Evolutionary conservation across 805 yeast species (phyloP), one percentile per base, ranked within the genome.

Genomic region (Candida namnaoensis): DNA sequence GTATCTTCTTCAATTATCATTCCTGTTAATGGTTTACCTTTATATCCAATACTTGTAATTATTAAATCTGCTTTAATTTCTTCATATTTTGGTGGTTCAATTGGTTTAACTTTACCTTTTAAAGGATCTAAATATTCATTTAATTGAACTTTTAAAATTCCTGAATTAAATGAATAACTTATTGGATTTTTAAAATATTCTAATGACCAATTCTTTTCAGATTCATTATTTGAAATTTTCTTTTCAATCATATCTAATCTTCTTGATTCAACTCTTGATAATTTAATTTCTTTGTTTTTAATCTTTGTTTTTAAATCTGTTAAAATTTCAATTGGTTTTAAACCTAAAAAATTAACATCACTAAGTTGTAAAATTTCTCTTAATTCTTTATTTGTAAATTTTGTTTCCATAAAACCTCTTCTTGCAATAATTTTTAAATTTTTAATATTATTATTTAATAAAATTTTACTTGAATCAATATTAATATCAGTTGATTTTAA

Each of bases 301-400:
- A 66, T 26, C 10, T 3, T 26, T 26, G 3, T 10, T 10, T 26
- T 26, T 26, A 26, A 26, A 26, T 26, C 4, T 26, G 5, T 26
- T 10, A 26, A 26, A 8, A 8, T 7, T 8, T 26, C 28, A 26
- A 26, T 51, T 37, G 54, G 49, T 10, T 49, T 53, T 37, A 69
- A 35, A 44, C 52, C 24, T 45, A 44, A 27, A 57, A 38, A 30
- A 6, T 30, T 13, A 30, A 30, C 33, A 12, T 30, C 5, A 3
- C 5, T 30, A 8, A 30, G 11, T 2, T 80, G 83, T 54, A 90
- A 65, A 33, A 91, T 64, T 56, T 93, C 98, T 55, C 97, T 72
- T 24, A 91, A 71, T 60, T 93, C 99, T 57, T 88, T 91, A 50
- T 86, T 91, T 4, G 97, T 83, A 58, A 90, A 93, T 25, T 95